These are phyloP conservation scores for Thymus mandschuricus DNA, from an alignment of 257 asterid genomes.

Conservation along the genomic window DNA sequence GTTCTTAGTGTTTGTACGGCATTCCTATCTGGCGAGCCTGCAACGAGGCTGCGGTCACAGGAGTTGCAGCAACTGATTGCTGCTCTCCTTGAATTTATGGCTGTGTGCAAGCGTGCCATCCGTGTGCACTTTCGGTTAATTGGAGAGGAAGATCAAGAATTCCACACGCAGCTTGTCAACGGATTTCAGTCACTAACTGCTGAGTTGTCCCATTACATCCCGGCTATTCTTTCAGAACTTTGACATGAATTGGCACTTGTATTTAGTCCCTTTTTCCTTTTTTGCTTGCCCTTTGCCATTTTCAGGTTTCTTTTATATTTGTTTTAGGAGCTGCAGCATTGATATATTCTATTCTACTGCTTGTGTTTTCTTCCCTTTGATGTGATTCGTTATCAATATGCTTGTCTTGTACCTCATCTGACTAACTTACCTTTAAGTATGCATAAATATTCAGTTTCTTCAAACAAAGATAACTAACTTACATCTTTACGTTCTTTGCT, in stretches of 20 bases:
- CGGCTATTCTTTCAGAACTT: slow-evolving; percentile 98
- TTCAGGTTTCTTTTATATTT: too few relatives aligned
- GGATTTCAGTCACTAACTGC: slow-evolving; percentile 99
- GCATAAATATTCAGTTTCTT: too few relatives aligned
- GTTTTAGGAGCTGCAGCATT: too few relatives aligned
- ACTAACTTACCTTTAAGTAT: too few relatives aligned
- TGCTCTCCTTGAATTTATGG: slow-evolving; percentile 97
- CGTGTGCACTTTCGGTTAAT: slow-evolving; percentile 93
- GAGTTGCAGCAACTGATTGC: slow-evolving; percentile 96
- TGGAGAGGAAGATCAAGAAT: slow-evolving; percentile 98
- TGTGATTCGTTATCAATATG: too few relatives aligned
- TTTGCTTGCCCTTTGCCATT: too few relatives aligned
- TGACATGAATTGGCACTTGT: slow-evolving; percentile 34
- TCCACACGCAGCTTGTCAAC: slow-evolving; percentile 95
- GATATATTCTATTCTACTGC: too few relatives aligned
- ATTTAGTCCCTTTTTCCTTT: too few relatives aligned
- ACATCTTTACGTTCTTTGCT: too few relatives aligned
- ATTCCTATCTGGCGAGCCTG: slow-evolving; percentile 99
- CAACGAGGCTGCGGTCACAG: slow-evolving; percentile 96
- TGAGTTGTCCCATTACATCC: slow-evolving; percentile 96
- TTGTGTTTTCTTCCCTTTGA: too few relatives aligned
- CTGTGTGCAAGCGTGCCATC: slow-evolving; percentile 97
- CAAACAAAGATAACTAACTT: too few relatives aligned
- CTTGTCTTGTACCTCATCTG: too few relatives aligned
- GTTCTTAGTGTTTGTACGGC: slow-evolving; percentile 98